Base-by-base conservation (phyloP, 129 eudicot genomes). In the Logfia minima region DNA sequence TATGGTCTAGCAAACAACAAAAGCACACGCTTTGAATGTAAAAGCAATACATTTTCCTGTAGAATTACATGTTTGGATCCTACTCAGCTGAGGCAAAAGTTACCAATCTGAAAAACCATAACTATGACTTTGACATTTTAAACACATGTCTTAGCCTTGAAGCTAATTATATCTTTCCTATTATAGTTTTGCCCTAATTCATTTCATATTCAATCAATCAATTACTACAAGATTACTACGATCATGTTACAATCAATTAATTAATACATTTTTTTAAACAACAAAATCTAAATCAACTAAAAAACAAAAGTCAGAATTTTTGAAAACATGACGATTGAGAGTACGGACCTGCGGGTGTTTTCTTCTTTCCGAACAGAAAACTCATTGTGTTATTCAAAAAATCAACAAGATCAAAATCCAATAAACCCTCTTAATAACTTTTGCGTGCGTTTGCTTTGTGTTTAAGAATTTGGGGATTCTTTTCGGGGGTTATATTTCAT, bases 321-420 rank as follows among this genome's bases (percentile, higher is more conserved):
- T 14, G 4, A 2, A 18, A 69, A 67, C 22, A n/a, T 18, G 22
- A 52, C n/a, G 62, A 80, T 58, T 45, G 9, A 62, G 41, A 13
- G 67, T n/a, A 70, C 31, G 61, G 61, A 82, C 85, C 85, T 77
- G 82, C 85, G 28, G 85, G 85, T 55, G 85, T 82, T 77, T 82
- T 82, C 85, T 78, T 82, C 85, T 82, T 82, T 62, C 85, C 85
- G 70, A 82, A 82, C 43, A 82, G 26, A 45, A 82, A 82, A 82
- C 85, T 82, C 85, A 82, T 82, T 6, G 66, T 48, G 17, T 13
- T 48, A 48, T 48, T 48, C 6, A 48, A 43, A 10, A 39, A 43
- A 43, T 43, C 51, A 77, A 28, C 39, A 75, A 9, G 10, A 60
- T 18, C 66, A 60, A 22, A 59, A 5, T 10, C 65, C 65, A 58